Conservation (phyloP, 2,329 filamentous ascomycete species). For the Myriosclerotinia duriaeana region DNA sequence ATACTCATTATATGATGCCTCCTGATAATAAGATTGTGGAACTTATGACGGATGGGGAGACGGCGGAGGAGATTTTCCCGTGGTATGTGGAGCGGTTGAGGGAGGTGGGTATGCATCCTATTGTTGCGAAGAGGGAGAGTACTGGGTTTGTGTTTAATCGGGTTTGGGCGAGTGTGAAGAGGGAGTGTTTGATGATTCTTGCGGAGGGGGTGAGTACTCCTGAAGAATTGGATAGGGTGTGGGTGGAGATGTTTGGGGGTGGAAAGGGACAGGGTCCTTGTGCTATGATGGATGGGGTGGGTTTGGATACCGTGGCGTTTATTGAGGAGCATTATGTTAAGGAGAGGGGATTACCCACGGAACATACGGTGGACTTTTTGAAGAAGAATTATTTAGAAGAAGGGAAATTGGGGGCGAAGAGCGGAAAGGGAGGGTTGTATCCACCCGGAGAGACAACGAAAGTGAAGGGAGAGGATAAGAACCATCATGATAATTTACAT, state of each 20-base stretch:
- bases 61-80: conserved; percentile 38
- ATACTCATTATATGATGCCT: conserved; percentile 47
- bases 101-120: conserved; percentile 43
- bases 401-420: conserved; percentile 39
- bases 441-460: conserved; percentile 24
- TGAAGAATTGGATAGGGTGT: conserved; percentile 43
- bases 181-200: conserved; percentile 43
- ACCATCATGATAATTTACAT: conserved; percentile 16
- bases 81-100: conserved; percentile 39
- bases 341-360: conserved; percentile 30
- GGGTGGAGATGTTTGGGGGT: conserved; percentile 43
- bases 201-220: conserved; percentile 42
- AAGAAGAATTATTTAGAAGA: conserved; percentile 38
- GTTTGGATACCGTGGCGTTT: conserved; percentile 44
- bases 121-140: conserved; percentile 42
- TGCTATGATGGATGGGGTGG: conserved; percentile 45
- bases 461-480: conserved; percentile 12
- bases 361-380: conserved; percentile 40
- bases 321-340: conserved; percentile 46
- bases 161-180: conserved; percentile 47
- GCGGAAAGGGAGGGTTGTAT: conserved; percentile 35
- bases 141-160: conserved; percentile 46
- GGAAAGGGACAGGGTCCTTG: conserved; percentile 42
- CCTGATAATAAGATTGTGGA: conserved; percentile 39
- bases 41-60: conserved; percentile 44